Evolutionary conservation across 2,329 filamentous ascomycete species (phyloP).

Genomic region (Colletotrichum melonis): DNA sequence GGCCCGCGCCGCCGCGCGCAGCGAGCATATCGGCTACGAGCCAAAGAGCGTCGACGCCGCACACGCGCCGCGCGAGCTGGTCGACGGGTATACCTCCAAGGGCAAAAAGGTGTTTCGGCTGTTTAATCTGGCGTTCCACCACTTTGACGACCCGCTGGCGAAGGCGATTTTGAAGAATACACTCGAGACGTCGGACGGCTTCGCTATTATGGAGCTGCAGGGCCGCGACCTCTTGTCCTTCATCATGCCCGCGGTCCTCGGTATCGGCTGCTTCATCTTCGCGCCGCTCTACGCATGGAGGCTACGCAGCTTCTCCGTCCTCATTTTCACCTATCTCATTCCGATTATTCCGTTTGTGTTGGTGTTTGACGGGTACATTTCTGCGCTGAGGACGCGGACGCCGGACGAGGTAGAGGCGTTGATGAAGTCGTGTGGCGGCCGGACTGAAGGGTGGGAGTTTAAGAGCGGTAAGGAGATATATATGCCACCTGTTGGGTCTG

Average conservation of each 20-base stretch:
- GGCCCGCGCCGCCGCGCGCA: conserved; percentile 62
- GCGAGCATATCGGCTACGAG: conserved; percentile 70
- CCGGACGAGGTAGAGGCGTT: conserved; percentile 72
- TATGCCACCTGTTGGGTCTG: conserved; percentile 61
- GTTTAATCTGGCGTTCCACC: conserved; percentile 82
- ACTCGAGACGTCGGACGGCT: conserved; percentile 72
- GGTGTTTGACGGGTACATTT: conserved; percentile 76
- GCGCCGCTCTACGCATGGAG: conserved; percentile 66
- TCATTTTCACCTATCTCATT: conserved; percentile 74
- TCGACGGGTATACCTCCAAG: conserved; percentile 44
- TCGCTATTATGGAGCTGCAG: conserved; percentile 82
- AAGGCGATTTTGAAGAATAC: conserved; percentile 72
- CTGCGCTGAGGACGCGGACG: conserved; percentile 74
- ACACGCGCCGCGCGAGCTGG: conserved; percentile 63
- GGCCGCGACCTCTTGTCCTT: conserved; percentile 68
- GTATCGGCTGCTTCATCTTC: conserved; percentile 60
- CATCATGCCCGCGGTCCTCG: conserved; percentile 63
- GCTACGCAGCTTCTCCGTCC: conserved; percentile 61
- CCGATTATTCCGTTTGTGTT: conserved; percentile 76
- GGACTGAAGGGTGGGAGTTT: conserved; percentile 59
- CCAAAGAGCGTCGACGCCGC: conserved; percentile 73
- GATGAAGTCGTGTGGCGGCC: conserved; percentile 63
- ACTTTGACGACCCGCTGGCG: conserved; percentile 76
- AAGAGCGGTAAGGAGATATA: conserved; percentile 58
- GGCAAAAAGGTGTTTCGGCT: conserved; percentile 71